Evolutionary conservation across 805 yeast species (phyloP), one percentile per base, ranked within the genome.

Genomic region (Metschnikowia dekortorum): DNA sequence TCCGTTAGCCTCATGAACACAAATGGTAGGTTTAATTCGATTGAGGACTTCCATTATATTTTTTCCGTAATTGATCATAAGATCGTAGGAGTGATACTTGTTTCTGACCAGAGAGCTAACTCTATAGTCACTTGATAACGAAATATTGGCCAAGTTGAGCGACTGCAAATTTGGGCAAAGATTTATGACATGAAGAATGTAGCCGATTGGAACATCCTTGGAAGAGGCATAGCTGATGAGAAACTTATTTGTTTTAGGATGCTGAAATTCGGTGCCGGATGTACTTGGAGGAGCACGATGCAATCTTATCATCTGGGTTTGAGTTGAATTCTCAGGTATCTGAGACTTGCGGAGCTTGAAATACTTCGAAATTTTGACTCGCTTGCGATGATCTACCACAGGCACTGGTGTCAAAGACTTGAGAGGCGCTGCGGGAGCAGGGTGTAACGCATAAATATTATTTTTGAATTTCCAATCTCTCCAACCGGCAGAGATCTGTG

Each of bases 401-500:
- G 46, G 51, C 10, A 41, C 29, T 13, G 51, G 41, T 4, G 59
- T 48, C 8, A 45, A 38, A 10, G 52, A 46, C 47, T 53, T 61
- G 7, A 61, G 51, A 34, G 59, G 49, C 10, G 53, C 53, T 5
- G 44, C 44, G 1, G 65, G 54, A 1, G 64, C 59, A 3, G 62
- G 55, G 47, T 59, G 65, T 38, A 67, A 53, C 1, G 73, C 61
- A 61, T 84, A 85, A 34, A 87, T 64, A 65, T 85, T 90, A 46
- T 78, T 79, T 53, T 88, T 77, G 60, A 78, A 84, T 60, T 88
- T 85, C 96, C 96, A 89, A 64, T 89, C 96, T 62, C 96, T 76
- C 97, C 97, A 89, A 8, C 92, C 85, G 0, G 96, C 96, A 46
- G 79, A 67, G 1, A 83, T 51, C 34, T 42, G 51, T 6, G 49